Evolutionary conservation across 805 yeast species (phyloP).

Genomic region (Tetrapisispora pingtungensis): DNA sequence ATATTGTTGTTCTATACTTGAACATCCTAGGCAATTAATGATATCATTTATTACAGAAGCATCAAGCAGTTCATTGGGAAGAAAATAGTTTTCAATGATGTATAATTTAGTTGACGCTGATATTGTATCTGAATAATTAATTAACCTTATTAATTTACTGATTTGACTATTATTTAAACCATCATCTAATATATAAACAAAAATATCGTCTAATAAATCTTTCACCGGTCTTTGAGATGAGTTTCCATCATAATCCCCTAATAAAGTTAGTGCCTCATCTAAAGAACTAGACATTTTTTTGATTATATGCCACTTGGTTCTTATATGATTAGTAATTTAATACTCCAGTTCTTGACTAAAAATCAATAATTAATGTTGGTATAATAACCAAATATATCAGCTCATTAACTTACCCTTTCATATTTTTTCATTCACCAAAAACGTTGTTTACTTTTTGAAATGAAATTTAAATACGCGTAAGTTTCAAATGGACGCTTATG

Average conservation of each 20-base stretch:
- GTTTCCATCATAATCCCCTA: neutral
- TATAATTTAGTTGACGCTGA: slow-evolving; percentile 13
- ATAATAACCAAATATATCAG: too few relatives aligned
- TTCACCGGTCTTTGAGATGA: neutral
- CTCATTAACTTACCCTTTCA: too few relatives aligned
- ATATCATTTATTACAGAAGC: slow-evolving; percentile 19
- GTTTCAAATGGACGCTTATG: too few relatives aligned
- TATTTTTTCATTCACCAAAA: too few relatives aligned
- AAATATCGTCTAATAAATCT: slow-evolving; percentile 4
- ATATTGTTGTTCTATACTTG: slow-evolving; percentile 14
- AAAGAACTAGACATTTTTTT: neutral
- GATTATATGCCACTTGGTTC: too few relatives aligned
- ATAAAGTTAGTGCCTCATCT: neutral
- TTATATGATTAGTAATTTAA: too few relatives aligned
- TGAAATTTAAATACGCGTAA: too few relatives aligned
- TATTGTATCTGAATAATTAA: slow-evolving; percentile 13
- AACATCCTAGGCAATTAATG: slow-evolving; percentile 25
- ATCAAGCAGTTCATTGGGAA: slow-evolving; percentile 25
- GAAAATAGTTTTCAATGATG: slow-evolving; percentile 20
- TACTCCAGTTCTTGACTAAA: too few relatives aligned
- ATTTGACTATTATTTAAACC: slow-evolving; percentile 17
- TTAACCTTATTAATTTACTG: slow-evolving; percentile 8
- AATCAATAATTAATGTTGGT: too few relatives aligned
- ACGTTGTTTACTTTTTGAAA: too few relatives aligned
- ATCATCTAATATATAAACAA: slow-evolving; percentile 7